Evolutionary conservation across 805 yeast species (phyloP), one percentile per base, ranked within the genome.

Genomic region (Jamesozyma piceae): DNA sequence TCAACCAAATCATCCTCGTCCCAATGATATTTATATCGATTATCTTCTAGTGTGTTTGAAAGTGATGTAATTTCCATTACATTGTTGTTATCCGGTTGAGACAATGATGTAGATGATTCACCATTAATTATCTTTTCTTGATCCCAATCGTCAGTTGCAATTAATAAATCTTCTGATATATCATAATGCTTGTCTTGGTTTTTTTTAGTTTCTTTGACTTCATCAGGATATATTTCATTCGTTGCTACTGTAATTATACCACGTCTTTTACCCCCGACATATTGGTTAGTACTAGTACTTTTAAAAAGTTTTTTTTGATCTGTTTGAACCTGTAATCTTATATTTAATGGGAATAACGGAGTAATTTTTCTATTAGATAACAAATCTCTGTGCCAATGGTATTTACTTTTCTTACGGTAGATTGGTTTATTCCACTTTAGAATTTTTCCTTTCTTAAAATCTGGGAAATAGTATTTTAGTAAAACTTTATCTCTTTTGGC

Each of bases 81-180:
- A 21, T 20, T 5, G 4, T 2, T 19, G 21, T 4, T 9, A 19
- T 17, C 26, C 3, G 31, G 14, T 10, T 26, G 14, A 6, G 26
- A 4, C 3, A 10, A 6, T 10, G 10, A 18, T 2, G 44, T 38
- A 26, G 20, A 19, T 15, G 34, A 34, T 3, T 66, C 67, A 4
- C 75, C 78, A 35, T 75, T 75, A 14, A 82, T 66, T 19, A 82
- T 77, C 10, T 63, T 67, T 22, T 77, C 78, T 52, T 80, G 84
- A 49, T 83, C 78, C 95, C 95, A 85, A 44, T 81, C 86, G 15
- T 83, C 81, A 0, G 88, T 72, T 0, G 89, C 80, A 19, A 84
- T 63, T 2, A 81, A 65, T 39, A 82, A 54, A 45, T 80, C 83
- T 33, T 74, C 75, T 27, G 75, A 55, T 39, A 74, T 66, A 18